These are phyloP conservation scores for Phaffia rhodozyma DNA, from an alignment of 1,284 basidiomycete species.

Conservation along the genomic window DNA sequence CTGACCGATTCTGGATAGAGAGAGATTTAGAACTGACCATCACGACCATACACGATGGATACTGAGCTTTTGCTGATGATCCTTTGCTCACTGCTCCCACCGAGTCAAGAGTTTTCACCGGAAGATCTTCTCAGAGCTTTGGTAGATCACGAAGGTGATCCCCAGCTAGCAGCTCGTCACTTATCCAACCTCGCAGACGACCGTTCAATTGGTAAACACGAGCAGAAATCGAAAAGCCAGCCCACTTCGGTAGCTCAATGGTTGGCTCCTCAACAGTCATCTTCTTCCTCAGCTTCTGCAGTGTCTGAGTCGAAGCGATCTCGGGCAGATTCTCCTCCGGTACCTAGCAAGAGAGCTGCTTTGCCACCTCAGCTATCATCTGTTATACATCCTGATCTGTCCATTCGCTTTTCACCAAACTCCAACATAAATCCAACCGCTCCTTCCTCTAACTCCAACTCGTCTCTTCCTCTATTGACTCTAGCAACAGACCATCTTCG, in stretches of 20 bases:
- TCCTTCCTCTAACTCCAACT: neutral
- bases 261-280: neutral
- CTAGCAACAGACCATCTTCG: constrained; percentile 41
- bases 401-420: neutral
- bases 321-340: neutral
- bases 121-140: neutral
- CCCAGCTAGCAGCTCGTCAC: constrained; percentile 1
- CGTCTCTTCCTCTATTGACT: constrained; percentile 25
- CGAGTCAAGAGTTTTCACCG: neutral
- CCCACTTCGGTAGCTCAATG: neutral
- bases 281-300: no score
- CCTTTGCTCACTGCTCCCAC: neutral
- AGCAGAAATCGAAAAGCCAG: neutral
- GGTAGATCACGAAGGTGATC: neutral
- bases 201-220: neutral
- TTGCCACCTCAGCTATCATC: neutral
- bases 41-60: neutral
- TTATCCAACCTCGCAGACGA: neutral
- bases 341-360: neutral
- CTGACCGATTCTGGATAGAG: no score
- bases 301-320: neutral
- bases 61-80: constrained; percentile 8
- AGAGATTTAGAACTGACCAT: no score
- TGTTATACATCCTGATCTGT: neutral
- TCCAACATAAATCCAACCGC: neutral